A percentile compares a stretch with the other conserved stretches of the same genome.
Evolutionary conservation across 23 red algal genomes (phyloP).

Genomic region (Chondrus crispus): DNA sequence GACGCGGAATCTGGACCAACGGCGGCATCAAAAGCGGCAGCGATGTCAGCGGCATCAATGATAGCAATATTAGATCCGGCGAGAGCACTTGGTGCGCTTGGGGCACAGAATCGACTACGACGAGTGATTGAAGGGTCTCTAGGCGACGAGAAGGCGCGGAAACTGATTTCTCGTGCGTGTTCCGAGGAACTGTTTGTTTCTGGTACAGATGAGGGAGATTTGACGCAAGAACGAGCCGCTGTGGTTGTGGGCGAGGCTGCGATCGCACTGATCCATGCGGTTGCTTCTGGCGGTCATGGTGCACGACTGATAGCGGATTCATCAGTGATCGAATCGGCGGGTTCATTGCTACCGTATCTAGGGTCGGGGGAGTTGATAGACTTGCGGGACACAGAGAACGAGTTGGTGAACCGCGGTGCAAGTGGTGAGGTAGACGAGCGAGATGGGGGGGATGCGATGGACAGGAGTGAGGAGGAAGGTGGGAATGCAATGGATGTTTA

Average conservation of each 20-base stretch:
- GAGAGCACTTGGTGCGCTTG: conserved; percentile 21
- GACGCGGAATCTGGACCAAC: conserved; percentile 31
- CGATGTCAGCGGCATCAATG: conserved; percentile 29
- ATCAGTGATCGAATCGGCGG: conserved; percentile 27
- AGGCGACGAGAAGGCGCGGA: neutral
- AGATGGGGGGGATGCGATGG: neutral
- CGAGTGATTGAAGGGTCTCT: neutral
- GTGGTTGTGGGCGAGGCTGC: neutral
- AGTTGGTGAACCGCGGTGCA: neutral
- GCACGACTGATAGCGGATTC: conserved; percentile 20
- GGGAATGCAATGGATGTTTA: too few relatives aligned
- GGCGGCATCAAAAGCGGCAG: conserved; percentile 18
- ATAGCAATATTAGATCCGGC: conserved; percentile 23
- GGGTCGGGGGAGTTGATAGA: too few relatives aligned
- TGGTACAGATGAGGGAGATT: neutral
- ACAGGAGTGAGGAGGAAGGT: neutral
- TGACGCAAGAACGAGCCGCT: neutral
- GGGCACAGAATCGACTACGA: conserved; percentile 37
- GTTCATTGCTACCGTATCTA: neutral
- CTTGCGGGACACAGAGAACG: neutral
- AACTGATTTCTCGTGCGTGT: neutral
- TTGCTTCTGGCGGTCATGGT: conserved; percentile 33
- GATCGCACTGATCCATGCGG: conserved; percentile 26
- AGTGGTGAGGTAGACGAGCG: neutral
- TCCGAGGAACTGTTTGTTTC: neutral